Percentiles rank a stretch among this genome's conserved stretches.
These are phyloP conservation scores for Microsporum ferrugineum DNA, from an alignment of 2,329 filamentous ascomycete genomes.

Conservation along the genomic window DNA sequence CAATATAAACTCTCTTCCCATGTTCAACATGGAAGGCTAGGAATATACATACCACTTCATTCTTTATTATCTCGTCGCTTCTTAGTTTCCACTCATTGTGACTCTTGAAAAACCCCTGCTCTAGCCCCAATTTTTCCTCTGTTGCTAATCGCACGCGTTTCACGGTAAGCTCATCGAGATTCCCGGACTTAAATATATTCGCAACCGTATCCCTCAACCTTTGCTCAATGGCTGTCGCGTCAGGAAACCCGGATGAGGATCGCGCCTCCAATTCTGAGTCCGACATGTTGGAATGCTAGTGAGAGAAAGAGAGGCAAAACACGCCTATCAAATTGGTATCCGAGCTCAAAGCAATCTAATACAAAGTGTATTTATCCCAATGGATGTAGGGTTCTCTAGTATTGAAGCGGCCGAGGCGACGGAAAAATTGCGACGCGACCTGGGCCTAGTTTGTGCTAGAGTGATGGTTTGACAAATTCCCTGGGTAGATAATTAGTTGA, in stretches of 20 bases:
- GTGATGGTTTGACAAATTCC: too few species aligned
- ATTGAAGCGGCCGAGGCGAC: neutral
- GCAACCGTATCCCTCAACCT: slow-evolving; percentile 30
- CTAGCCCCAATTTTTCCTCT: slow-evolving; percentile 42
- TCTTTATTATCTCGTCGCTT: slow-evolving; percentile 44
- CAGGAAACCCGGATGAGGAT: slow-evolving; percentile 20
- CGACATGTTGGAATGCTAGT: slow-evolving; percentile 15
- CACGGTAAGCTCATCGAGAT: slow-evolving; percentile 45
- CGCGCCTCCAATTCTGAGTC: slow-evolving; percentile 24
- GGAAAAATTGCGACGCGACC: neutral
- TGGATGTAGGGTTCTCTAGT: neutral
- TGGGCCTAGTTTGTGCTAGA: neutral
- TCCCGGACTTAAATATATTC: slow-evolving; percentile 26
- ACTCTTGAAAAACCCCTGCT: slow-evolving; percentile 46
- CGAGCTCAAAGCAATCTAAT: neutral
- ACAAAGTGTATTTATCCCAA: neutral
- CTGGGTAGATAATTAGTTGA: neutral
- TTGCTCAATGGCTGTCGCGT: slow-evolving; percentile 25
- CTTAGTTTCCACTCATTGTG: slow-evolving; percentile 42
- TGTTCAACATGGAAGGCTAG: neutral
- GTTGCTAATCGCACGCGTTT: slow-evolving; percentile 44
- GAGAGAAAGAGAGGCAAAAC: neutral
- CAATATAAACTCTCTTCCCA: too few species aligned
- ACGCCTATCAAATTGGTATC: neutral
- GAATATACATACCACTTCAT: slow-evolving; percentile 37